Conservation (phyloP, 805 yeast species). For the Nakazawaea sp. region DNA sequence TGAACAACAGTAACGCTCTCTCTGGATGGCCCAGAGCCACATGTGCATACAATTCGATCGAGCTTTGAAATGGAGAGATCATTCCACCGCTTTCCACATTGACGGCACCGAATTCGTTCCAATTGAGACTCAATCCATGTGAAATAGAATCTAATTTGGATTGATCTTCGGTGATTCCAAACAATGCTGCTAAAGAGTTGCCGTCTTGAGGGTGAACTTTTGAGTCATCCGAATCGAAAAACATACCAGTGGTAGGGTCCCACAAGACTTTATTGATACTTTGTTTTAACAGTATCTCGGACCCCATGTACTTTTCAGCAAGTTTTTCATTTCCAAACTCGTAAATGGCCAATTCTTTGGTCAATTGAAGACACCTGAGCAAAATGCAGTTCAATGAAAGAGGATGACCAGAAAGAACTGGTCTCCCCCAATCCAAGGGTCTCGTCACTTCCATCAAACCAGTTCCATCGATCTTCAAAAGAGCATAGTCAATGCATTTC, state of each 20-base stretch:
- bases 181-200: constrained; percentile 6
- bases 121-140: constrained; percentile 5
- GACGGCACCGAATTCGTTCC: constrained; percentile 12
- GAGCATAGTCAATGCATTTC: constrained; percentile 7
- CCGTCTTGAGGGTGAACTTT: constrained; percentile 12
- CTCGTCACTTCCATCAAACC: constrained; percentile 8
- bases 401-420: constrained; percentile 7
- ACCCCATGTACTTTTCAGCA: not conserved
- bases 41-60: constrained; percentile 9
- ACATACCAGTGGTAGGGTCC: constrained; percentile 10
- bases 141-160: constrained; percentile 9
- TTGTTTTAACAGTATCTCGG: constrained; percentile 4
- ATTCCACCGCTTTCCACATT: constrained; percentile 8
- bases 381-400: constrained; percentile 9
- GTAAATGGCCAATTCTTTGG: constrained; percentile 4
- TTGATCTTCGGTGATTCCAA: constrained; percentile 4
- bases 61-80: constrained; percentile 12
- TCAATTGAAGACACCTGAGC: constrained; percentile 3
- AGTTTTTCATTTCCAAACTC: constrained; percentile 2
- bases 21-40: constrained; percentile 10
- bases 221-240: constrained; percentile 7
- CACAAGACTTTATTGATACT: constrained; percentile 7
- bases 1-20: constrained; percentile 9
- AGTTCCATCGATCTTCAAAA: constrained; percentile 6
- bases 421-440: constrained; percentile 12